Evolutionary conservation across 176 grass and related monocot genomes (phyloP).

Genomic region (Carex myosuroides): DNA sequence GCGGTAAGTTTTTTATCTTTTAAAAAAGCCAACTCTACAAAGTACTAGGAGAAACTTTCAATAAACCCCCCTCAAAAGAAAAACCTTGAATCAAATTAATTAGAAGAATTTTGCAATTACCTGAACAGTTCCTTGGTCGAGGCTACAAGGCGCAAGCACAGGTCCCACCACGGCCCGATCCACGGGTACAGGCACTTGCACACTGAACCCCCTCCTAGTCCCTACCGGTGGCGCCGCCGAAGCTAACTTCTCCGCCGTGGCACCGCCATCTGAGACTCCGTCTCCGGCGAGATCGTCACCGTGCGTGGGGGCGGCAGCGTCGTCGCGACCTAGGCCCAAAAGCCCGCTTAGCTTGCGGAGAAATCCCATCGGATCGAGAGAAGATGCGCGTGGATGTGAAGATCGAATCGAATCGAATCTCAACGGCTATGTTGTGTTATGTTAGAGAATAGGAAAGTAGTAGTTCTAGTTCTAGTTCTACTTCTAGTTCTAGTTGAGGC

Average conservation of each 20-base stretch:
- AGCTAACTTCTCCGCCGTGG: slow-evolving; percentile 22
- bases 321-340: slow-evolving; percentile 5
- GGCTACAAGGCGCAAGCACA: slow-evolving; percentile 13
- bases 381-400: not conserved
- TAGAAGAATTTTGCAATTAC: slow-evolving; percentile 6
- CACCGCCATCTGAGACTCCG: not conserved
- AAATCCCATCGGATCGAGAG: slow-evolving; percentile 14
- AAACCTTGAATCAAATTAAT: not conserved
- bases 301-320: not conserved
- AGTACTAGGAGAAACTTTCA: not conserved
- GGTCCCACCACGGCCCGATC: slow-evolving; percentile 13
- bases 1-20: not conserved
- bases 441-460: not conserved
- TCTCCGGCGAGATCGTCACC: not conserved
- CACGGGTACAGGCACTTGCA: slow-evolving; percentile 11
- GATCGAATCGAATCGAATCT: slow-evolving; percentile 11
- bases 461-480: too few species aligned
- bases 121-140: slow-evolving; percentile 24
- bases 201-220: slow-evolving; percentile 28
- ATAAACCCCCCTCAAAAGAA: not conserved
- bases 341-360: slow-evolving; percentile 18
- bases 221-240: slow-evolving; percentile 31
- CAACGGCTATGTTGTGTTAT: slow-evolving; percentile 1
- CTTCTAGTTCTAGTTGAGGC: not conserved
- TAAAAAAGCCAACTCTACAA: not conserved